Evolutionary conservation across 2,329 filamentous ascomycete species (phyloP).

Genomic region (Stachybotrys chartarum): DNA sequence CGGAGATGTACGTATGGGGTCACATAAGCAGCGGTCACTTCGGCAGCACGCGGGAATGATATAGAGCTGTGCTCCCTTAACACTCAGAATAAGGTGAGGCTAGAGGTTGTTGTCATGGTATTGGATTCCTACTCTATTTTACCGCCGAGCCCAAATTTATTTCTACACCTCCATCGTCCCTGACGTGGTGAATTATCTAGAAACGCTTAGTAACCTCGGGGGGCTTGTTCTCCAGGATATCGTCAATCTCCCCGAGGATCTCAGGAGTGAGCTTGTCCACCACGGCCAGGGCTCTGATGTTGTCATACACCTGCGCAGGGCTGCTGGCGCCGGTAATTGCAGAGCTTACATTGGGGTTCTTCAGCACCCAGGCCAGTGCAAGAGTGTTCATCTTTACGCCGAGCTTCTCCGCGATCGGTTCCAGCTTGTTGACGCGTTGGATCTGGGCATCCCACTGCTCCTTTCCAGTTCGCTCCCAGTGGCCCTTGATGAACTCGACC

Average conservation of each 20-base stretch:
- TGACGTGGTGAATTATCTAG: constrained; percentile 7
- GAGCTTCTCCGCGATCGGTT: constrained; percentile 58
- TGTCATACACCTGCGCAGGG: constrained; percentile 53
- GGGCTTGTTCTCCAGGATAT: constrained; percentile 52
- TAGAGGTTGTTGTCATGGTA: no score
- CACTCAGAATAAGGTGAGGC: no score
- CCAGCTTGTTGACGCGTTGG: constrained; percentile 50
- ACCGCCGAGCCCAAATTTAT: neutral
- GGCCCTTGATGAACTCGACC: constrained; percentile 48
- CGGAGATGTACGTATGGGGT: no score
- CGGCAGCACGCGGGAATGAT: no score
- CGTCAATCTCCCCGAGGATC: constrained; percentile 53
- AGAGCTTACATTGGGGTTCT: constrained; percentile 53
- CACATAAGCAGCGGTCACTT: no score
- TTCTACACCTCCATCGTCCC: no score
- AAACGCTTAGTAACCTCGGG: constrained; percentile 29
- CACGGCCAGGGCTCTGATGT: constrained; percentile 43
- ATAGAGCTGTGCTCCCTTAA: no score
- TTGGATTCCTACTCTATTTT: no score
- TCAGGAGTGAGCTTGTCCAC: constrained; percentile 51
- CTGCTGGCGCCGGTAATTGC: constrained; percentile 55
- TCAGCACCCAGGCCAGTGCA: constrained; percentile 56
- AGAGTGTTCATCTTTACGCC: constrained; percentile 49
- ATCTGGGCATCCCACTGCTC: constrained; percentile 49
- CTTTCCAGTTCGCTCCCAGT: constrained; percentile 41